A percentile compares a stretch with the other conserved stretches of the same genome.
These are phyloP conservation scores for Perilla frutescens DNA, from an alignment of 257 asterid genomes.

Conservation along the genomic window DNA sequence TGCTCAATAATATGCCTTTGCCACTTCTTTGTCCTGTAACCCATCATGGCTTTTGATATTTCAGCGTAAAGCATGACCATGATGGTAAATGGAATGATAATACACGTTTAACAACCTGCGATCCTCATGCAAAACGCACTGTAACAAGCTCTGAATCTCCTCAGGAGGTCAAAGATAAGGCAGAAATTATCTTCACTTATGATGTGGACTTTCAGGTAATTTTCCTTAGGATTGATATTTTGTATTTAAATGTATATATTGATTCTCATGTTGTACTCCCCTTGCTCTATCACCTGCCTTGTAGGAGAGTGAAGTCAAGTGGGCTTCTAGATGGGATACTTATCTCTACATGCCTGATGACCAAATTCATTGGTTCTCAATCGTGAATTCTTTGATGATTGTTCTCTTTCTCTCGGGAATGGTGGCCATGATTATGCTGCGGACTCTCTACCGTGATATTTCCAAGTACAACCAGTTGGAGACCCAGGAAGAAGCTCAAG, in stretches of 20 bases:
- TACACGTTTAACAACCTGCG: conserved; percentile 71
- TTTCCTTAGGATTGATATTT: conserved; percentile 7
- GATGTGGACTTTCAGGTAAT: conserved; percentile 88
- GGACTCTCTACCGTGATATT: conserved; percentile 87
- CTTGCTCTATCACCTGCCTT: conserved; percentile 30
- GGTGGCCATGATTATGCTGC: conserved; percentile 88
- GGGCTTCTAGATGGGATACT: conserved; percentile 98
- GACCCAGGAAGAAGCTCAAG: conserved; percentile 75
- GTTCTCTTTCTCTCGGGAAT: conserved; percentile 90
- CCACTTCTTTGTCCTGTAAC: conserved; percentile 6
- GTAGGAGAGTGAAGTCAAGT: conserved; percentile 86
- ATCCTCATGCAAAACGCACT: conserved; percentile 79
- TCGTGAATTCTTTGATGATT: conserved; percentile 88
- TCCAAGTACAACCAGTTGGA: conserved; percentile 83
- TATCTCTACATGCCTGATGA: conserved; percentile 74
- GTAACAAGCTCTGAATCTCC: conserved; percentile 74
- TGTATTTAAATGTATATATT: conserved; percentile 3
- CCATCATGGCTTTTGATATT: conserved; percentile 25
- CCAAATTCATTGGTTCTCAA: conserved; percentile 63
- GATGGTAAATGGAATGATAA: conserved; percentile 75
- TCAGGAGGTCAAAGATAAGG: conserved; percentile 80
- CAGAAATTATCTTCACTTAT: conserved; percentile 81
- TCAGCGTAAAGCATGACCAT: conserved; percentile 82
- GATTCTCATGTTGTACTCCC: conserved; percentile 7
- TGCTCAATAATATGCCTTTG: conserved; percentile 15